Percentiles rank a stretch among this genome's conserved stretches.
These are phyloP conservation scores for Penicillium sp. DNA, from an alignment of 2,329 filamentous ascomycete genomes.

Conservation along the genomic window DNA sequence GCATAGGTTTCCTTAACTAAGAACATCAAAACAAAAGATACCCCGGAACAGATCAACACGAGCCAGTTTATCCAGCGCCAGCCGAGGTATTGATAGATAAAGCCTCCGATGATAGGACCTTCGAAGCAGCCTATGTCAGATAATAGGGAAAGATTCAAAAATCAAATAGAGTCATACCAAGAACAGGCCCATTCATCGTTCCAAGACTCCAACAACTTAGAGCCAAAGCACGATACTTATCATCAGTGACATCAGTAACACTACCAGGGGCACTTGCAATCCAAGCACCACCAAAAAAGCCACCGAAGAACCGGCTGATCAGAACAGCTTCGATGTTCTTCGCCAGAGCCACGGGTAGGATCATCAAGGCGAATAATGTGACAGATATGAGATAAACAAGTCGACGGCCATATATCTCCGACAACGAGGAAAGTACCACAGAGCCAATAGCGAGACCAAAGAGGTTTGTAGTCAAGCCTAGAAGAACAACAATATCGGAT, in stretches of 20 bases:
- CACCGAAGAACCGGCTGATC: slow-evolving; percentile 18
- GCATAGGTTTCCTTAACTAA: slow-evolving; percentile 70
- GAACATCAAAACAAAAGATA: slow-evolving; percentile 57
- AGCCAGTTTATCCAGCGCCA: slow-evolving; percentile 84
- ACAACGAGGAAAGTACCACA: slow-evolving; percentile 66
- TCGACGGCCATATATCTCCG: slow-evolving; percentile 28
- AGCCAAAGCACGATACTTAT: slow-evolving; percentile 71
- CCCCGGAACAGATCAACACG: slow-evolving; percentile 65
- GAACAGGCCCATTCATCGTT: slow-evolving; percentile 67
- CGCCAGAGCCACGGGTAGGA: slow-evolving; percentile 67
- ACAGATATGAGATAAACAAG: slow-evolving; percentile 65
- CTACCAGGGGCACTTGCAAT: slow-evolving; percentile 75
- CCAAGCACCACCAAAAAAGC: slow-evolving; percentile 67
- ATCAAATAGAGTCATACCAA: slow-evolving; percentile 9
- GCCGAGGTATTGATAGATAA: slow-evolving; percentile 51
- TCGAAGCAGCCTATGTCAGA: neutral
- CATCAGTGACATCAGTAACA: slow-evolving; percentile 71
- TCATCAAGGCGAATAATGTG: slow-evolving; percentile 59
- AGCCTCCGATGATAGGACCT: slow-evolving; percentile 46
- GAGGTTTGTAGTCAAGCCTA: slow-evolving; percentile 73
- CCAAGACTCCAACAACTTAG: slow-evolving; percentile 77
- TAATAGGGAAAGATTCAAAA: too few relatives aligned
- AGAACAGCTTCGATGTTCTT: slow-evolving; percentile 15
- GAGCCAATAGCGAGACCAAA: slow-evolving; percentile 68
- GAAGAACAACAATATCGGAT: slow-evolving; percentile 57